These are phyloP conservation scores for Pichia californica DNA, from an alignment of 805 yeast genomes.

Conservation along the genomic window DNA sequence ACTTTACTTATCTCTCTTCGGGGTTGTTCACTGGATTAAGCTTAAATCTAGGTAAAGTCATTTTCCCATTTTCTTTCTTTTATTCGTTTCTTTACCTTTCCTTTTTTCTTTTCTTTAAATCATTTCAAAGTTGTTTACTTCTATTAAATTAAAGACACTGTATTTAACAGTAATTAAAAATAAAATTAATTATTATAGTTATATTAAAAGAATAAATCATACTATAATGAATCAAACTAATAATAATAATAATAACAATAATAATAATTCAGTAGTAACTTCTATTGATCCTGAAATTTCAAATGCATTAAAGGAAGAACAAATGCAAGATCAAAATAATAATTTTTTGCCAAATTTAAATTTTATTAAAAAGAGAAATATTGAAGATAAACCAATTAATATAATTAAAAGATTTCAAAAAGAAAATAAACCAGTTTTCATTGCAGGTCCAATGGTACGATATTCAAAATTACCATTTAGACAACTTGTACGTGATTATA, in stretches of 20 bases:
- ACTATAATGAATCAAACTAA: not conserved
- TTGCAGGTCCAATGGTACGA: conserved; percentile 95
- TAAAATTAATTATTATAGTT: no score
- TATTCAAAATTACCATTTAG: conserved; percentile 93
- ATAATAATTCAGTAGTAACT: not conserved
- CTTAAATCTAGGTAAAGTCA: no score
- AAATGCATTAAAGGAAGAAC: not conserved
- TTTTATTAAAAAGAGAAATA: conserved; percentile 28
- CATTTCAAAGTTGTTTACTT: no score
- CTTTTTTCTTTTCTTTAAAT: no score
- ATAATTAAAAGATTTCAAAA: conserved; percentile 41
- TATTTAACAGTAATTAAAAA: no score
- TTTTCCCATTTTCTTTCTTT: no score
- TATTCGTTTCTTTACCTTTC: no score
- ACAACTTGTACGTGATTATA: conserved; percentile 64
- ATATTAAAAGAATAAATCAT: no score
- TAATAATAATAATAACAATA: no score
- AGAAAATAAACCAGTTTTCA: conserved; percentile 50
- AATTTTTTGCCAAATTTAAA: conserved; percentile 14
- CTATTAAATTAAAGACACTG: no score
- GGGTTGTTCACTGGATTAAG: no score
- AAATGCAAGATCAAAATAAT: not conserved
- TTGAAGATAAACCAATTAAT: conserved; percentile 45
- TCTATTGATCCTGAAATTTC: not conserved
- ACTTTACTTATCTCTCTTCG: no score